Base-by-base conservation (phyloP, 805 yeast genomes). In the Saccharomyces kudriavzevii region DNA sequence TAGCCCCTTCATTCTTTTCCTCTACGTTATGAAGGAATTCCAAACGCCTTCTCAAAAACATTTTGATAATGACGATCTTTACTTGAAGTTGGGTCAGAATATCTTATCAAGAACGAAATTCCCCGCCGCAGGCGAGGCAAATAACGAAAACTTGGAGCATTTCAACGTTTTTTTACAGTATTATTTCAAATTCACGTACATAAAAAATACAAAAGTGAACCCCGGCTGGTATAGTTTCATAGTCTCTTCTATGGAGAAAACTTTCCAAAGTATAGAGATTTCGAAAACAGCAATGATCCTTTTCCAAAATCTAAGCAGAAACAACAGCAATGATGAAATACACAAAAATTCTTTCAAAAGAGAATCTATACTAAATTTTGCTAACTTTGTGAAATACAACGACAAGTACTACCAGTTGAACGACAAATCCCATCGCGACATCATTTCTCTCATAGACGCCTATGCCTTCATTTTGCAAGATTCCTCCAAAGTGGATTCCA, bases 221-320 rank as follows among this genome's bases (percentile, higher is more conserved):
- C 24, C 64, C 1, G 56, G 66, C 2, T 61, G 70, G 62, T 55
- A 58, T 10, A 54, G 49, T 5, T 66, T 65, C 57, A 65, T 70
- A 17, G 65, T 67, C 10, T 51, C 57, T 3, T 74, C 77, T 1
- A 67, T 77, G 50, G 61, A 68, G 14, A 73, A 70, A 49, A 77
- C 83, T 0, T 80, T 78, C 54, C 83, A 79, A 59, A 77, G 74
- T 43, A 67, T 64, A 24, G 55, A 53, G 5, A 69, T 73, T 45
- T 64, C 67, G 45, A 70, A 60, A 56, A 63, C 66, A 54, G 76
- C 74, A 54, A 73, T 69, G 60, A 65, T 53, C 58, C 70, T 70
- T 56, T 70, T 66, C n/a, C 52, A 55, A 1, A 53, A 57, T 14
- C 60, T 5, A 58, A 60, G 26, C 27, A 53, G 51, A 11, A 48